Evolutionary conservation across 2,329 filamentous ascomycete species (phyloP).

Genomic region (Keithomyces neogunnii): DNA sequence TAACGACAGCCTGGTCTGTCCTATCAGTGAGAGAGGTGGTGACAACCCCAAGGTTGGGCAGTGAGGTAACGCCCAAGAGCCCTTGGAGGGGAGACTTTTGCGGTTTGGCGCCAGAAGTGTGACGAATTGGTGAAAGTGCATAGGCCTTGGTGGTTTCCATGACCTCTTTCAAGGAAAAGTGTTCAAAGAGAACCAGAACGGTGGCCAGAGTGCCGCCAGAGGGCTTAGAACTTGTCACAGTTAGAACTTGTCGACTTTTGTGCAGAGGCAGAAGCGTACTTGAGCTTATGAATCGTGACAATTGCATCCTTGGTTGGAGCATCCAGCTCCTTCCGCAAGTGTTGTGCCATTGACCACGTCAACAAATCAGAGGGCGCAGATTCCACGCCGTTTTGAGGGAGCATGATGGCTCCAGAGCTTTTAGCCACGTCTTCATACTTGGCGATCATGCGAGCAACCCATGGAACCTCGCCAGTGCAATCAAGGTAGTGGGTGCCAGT

Average conservation of each 20-base stretch:
- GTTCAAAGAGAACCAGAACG: conserved; percentile 49
- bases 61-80: conserved; percentile 39
- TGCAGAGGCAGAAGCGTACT: conserved; percentile 17
- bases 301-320: conserved; percentile 45
- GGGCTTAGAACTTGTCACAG: conserved; percentile 23
- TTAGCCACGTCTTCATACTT: conserved; percentile 48
- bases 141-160: conserved; percentile 39
- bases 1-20: conserved; percentile 46
- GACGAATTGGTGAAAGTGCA: conserved; percentile 47
- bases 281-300: conserved; percentile 36
- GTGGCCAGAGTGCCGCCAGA: conserved; percentile 65
- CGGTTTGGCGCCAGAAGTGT: conserved; percentile 24
- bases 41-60: conserved; percentile 46
- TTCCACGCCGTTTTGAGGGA: conserved; percentile 55
- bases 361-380: conserved; percentile 53
- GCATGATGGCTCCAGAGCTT: conserved; percentile 46
- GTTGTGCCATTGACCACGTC: conserved; percentile 43
- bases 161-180: conserved; percentile 40
- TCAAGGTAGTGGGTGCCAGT: conserved; percentile 58
- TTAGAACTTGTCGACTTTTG: background rate
- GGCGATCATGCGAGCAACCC: conserved; percentile 49
- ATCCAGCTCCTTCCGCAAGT: conserved; percentile 40
- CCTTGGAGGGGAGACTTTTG: conserved; percentile 28
- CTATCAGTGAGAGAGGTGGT: conserved; percentile 42
- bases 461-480: conserved; percentile 52